Base-by-base conservation (phyloP, 768 basidiomycete genomes). In the Trametes cubensis region DNA sequence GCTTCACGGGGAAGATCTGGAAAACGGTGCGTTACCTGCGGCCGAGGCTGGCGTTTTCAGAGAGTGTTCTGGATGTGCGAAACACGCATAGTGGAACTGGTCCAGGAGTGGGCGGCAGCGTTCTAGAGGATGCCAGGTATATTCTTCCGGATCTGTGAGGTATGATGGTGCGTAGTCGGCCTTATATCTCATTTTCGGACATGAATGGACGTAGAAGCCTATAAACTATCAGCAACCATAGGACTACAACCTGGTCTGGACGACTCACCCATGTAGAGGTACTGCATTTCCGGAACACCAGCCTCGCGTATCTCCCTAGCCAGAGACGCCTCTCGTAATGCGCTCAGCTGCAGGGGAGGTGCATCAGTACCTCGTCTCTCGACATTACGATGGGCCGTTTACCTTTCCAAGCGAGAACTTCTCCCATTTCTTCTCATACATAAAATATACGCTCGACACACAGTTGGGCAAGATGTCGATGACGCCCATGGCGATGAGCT, bases 181-280 rank as follows among this genome's bases (percentile, higher is more conserved):
- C 70, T 99, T 99, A 76, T 99, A 98, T 58, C 81, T 81, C 97
- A 98, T 98, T 75, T 99, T 99, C 53, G 78, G 84, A 70, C 95
- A 98, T 2, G 90, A 86, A 67, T 97, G 83, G 41, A 98, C 90
- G 73, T 98, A 98, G 73, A 86, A 98, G 7, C 95, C 95, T 97
- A 14, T 17, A 8, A 44, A 34, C 34, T 26, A 39, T 41, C n/a
- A 62, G 34, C 13, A 41, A 66, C 52, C 26, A 42, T 8, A 25
- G 38, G 51, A 30, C 20, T 18, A 56, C 28, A 48, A 28, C n/a
- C 44, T 20, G 7, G 18, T 54, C 13, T 17, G n/a, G 38, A 14
- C 18, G 4, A 66, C 82, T 63, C 64, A 92, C 95, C 97, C 89
- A 99, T 90, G 71, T 97, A 97, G 23, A 95, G 76, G 61, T 81